Base-by-base conservation (phyloP, 164 flowering plant species). In the Sextonia rubra region DNA sequence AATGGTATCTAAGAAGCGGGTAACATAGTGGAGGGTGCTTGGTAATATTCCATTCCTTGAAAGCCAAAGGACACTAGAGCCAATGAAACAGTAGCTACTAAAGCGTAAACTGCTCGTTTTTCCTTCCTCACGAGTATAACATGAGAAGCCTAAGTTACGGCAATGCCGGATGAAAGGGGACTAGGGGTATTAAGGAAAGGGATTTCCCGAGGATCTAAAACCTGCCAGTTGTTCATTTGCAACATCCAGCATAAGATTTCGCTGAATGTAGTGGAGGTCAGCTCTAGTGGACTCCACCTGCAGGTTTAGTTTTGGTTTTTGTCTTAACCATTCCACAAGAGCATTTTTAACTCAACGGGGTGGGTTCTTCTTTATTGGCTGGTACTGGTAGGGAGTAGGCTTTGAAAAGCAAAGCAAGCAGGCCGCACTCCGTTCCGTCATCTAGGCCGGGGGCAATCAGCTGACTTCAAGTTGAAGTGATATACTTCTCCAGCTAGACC, bases 11-110 rank as follows among this genome's bases (percentile, higher is more conserved):
- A n/a, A n/a, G n/a, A n/a, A n/a, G n/a, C n/a, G n/a, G n/a, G n/a
- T n/a, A n/a, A n/a, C n/a, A 69, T 69, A 69, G 58, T 48, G 60
- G 61, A 49, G 47, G 71, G 71, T 69, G 71, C 15, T 49, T 67
- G 71, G 61, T 69, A 49, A 69, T 47, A 47, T 69, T 69, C 1
- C 71, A 69, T 69, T 69, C 71, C 58, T 49, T 69, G 71, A 49
- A 69, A 69, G 30, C 60, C 24, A 47, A 30, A 47, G 60, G 60
- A 69, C 48, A 69, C 71, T 69, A 69, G 65, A 62, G 65, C 4
- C 27, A 62, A 4, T 62, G 65, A 62, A 62, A 62, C 2, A 27
- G 65, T 62, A 62, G 65, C 65, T 62, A 62, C 27, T 62, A 25
- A 62, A 62, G 29, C 65, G 49, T 47, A 47, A 47, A 47, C 49